Evolutionary conservation across 768 basidiomycete species (phyloP).

Genomic region (Paxillus involutus): DNA sequence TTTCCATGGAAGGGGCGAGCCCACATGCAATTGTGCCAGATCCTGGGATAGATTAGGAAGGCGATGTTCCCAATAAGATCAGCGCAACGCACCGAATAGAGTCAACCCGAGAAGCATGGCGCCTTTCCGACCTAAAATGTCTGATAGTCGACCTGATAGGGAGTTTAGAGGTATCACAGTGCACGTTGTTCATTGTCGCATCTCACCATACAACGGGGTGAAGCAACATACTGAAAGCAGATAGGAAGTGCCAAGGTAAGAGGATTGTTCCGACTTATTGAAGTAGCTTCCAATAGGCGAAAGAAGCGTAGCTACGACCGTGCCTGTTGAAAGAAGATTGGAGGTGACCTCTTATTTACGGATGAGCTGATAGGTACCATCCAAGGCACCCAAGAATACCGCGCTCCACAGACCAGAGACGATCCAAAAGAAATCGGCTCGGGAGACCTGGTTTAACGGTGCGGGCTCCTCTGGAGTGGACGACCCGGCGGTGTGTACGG

Average conservation of each 20-base stretch:
- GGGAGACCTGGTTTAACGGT: constrained; percentile 48
- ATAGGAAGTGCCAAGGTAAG: constrained; percentile 89
- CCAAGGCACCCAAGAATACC: constrained; percentile 81
- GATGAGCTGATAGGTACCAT: constrained; percentile 51
- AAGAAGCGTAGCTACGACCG: constrained; percentile 83
- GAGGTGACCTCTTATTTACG: not conserved
- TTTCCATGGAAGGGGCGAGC: constrained; percentile 81
- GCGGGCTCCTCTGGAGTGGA: constrained; percentile 26
- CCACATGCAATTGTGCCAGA: constrained; percentile 86
- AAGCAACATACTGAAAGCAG: constrained; percentile 88
- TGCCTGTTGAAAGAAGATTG: constrained; percentile 41
- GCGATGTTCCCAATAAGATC: constrained; percentile 11
- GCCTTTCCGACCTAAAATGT: constrained; percentile 82
- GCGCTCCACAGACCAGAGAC: constrained; percentile 79
- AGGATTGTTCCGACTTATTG: constrained; percentile 73
- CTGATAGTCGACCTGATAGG: constrained; percentile 70
- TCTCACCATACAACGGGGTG: constrained; percentile 81
- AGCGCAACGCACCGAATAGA: constrained; percentile 66
- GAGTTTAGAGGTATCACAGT: constrained; percentile 15
- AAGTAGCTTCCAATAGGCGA: constrained; percentile 87
- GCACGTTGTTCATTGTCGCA: constrained; percentile 1
- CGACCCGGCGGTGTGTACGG: constrained; percentile 37
- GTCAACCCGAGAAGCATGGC: constrained; percentile 83
- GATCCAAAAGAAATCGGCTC: constrained; percentile 64
- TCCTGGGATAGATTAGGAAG: constrained; percentile 42